Conservation (phyloP, 78 protist species). For the Acrasis kona region DNA sequence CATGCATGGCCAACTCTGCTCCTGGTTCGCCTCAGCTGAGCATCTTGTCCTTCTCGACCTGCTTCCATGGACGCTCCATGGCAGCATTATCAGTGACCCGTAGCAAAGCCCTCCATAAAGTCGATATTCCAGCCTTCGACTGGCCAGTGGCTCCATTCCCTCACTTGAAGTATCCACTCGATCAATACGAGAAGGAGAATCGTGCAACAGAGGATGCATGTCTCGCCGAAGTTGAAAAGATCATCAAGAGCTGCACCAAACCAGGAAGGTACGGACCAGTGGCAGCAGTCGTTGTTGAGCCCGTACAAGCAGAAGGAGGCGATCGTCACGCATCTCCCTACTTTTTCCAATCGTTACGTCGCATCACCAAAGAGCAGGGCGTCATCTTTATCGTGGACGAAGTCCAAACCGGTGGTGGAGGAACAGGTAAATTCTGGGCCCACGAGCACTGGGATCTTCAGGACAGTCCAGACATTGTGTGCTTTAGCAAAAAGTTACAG, state of each 20-base stretch:
- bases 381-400: conserved; percentile 41
- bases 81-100: conserved; percentile 66
- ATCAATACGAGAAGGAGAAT: conserved; percentile 26
- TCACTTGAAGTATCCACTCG: conserved; percentile 60
- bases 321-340: conserved; percentile 18
- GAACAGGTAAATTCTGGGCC: conserved; percentile 64
- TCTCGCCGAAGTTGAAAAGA: conserved; percentile 40
- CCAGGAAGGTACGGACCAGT: too few species aligned
- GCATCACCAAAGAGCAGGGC: conserved; percentile 22
- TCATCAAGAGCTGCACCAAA: conserved; percentile 46
- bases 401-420: conserved; percentile 58
- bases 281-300: conserved; percentile 46
- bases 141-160: conserved; percentile 70
- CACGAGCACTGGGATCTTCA: conserved; percentile 58
- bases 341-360: conserved; percentile 14
- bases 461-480: conserved; percentile 69
- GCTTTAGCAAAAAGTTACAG: conserved; percentile 59
- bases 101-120: conserved; percentile 60
- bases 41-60: conserved; percentile 47
- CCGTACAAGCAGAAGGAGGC: conserved; percentile 70
- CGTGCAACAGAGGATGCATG: conserved; percentile 52
- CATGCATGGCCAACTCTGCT: conserved; percentile 55
- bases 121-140: conserved; percentile 67
- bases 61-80: conserved; percentile 62
- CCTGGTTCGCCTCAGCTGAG: conserved; percentile 59